Evolutionary conservation across 371 early-diverging fungal species (phyloP).

Genomic region (Coemansia linderi): DNA sequence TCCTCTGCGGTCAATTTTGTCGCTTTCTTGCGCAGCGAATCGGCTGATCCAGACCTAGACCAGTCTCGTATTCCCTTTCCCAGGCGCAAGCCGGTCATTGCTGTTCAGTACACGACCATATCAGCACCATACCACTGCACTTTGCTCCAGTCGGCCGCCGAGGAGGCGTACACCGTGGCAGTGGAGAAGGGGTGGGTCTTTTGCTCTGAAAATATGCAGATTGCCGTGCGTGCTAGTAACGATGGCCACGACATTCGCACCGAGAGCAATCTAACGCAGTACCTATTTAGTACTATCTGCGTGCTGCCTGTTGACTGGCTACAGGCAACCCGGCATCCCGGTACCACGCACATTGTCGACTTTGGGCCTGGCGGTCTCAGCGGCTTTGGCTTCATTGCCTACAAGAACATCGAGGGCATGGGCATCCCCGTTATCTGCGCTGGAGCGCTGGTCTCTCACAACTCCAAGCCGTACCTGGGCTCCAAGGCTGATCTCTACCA

Average conservation of each 20-base stretch:
- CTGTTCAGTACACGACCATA: conserved; percentile 77
- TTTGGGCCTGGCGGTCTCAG: conserved; percentile 90
- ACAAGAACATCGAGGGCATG: conserved; percentile 89
- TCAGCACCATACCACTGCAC: conserved; percentile 82
- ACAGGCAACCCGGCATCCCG: conserved; percentile 65
- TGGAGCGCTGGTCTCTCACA: conserved; percentile 59
- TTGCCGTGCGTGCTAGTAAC: conserved; percentile 61
- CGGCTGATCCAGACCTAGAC: conserved; percentile 62
- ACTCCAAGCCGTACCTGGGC: conserved; percentile 59
- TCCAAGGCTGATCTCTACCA: conserved; percentile 81
- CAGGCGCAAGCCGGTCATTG: conserved; percentile 74
- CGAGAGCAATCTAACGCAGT: conserved; percentile 37
- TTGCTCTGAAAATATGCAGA: conserved; percentile 43
- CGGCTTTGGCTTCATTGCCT: conserved; percentile 72
- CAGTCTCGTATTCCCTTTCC: conserved; percentile 78
- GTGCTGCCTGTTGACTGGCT: conserved; percentile 79
- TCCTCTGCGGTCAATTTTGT: no score
- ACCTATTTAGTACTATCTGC: conserved; percentile 59
- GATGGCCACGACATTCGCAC: conserved; percentile 58
- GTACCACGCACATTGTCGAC: conserved; percentile 88
- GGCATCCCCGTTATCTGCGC: conserved; percentile 84
- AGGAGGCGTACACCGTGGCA: conserved; percentile 55
- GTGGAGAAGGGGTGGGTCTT: conserved; percentile 52
- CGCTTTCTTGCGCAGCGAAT: neutral
- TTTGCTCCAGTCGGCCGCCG: conserved; percentile 56